A percentile compares a stretch with the other conserved stretches of the same genome.
Conservation (phyloP, 75 land plant species). For the Selaginella tamariscina region DNA sequence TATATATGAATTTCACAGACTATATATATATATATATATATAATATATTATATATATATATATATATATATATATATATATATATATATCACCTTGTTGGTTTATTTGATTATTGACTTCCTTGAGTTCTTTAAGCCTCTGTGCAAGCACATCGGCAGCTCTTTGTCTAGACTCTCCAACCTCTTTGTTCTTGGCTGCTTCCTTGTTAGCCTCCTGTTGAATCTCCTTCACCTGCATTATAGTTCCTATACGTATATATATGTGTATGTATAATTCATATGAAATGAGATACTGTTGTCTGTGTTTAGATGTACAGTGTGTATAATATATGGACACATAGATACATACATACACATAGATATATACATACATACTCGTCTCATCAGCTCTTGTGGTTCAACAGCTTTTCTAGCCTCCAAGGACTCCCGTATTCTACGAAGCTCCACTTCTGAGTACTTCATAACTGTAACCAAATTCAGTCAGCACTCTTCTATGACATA, state of each 20-base stretch:
- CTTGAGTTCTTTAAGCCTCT: conserved; percentile 6
- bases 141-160: conserved; percentile 11
- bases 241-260: not conserved
- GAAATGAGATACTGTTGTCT: no score
- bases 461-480: not conserved
- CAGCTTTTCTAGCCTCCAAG: conserved; percentile 2
- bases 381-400: conserved; percentile 5
- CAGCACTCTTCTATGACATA: no score
- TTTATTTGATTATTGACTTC: conserved; percentile 8
- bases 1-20: no score
- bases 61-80: no score
- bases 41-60: no score
- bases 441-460: not conserved
- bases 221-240: conserved; percentile 8
- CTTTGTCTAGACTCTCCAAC: not conserved
- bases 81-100: conserved; percentile 6
- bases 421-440: not conserved
- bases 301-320: no score
- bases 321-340: no score
- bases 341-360: no score
- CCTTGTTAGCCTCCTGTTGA: not conserved
- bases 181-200: not conserved
- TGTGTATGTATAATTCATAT: not conserved
- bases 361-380: not conserved
- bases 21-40: no score